These are phyloP conservation scores for Agrocybe chaxingu DNA, from an alignment of 768 basidiomycete species.

Conservation along the genomic window DNA sequence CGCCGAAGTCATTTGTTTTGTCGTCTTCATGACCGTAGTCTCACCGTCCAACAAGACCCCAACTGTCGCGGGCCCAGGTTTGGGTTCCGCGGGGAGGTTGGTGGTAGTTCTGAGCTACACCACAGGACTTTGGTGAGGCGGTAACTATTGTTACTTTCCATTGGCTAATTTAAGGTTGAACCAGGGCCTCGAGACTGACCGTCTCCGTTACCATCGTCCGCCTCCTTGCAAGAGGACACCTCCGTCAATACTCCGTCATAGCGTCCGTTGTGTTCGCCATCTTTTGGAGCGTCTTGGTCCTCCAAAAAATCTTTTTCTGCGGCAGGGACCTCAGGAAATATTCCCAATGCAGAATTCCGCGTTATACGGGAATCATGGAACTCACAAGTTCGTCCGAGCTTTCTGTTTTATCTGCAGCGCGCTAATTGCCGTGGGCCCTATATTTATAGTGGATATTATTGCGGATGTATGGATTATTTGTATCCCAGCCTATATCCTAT, in stretches of 20 bases:
- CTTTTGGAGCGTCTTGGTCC: slow-evolving; percentile 1
- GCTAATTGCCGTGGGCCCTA: too few relatives aligned
- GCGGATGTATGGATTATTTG: slow-evolving; percentile 11
- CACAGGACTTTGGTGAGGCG: not conserved
- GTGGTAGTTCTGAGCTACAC: not conserved
- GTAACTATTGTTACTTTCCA: not conserved
- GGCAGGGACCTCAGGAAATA: not conserved
- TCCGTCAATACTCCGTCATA: not conserved
- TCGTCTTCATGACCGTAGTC: not conserved
- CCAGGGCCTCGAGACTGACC: slow-evolving; percentile 7
- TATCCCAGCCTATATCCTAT: slow-evolving; percentile 10
- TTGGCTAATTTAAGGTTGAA: not conserved
- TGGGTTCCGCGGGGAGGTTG: not conserved
- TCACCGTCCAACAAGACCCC: not conserved
- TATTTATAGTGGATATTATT: slow-evolving; percentile 3
- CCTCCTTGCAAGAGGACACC: slow-evolving; percentile 1
- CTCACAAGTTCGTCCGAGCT: not conserved
- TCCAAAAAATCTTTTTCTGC: slow-evolving; percentile 10
- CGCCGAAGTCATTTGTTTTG: not conserved
- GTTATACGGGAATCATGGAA: not conserved
- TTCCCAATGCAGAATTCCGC: not conserved
- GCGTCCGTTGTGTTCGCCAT: slow-evolving; percentile 1
- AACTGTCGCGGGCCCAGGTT: too few relatives aligned
- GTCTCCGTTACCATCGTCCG: slow-evolving; percentile 12
- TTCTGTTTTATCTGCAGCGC: not conserved